Percentiles rank a stretch among this genome's conserved stretches.
phyloP scores from a whole-genome alignment of 2,329 filamentous ascomycete genomes.

The Xenoacremonium recifei region DNA sequence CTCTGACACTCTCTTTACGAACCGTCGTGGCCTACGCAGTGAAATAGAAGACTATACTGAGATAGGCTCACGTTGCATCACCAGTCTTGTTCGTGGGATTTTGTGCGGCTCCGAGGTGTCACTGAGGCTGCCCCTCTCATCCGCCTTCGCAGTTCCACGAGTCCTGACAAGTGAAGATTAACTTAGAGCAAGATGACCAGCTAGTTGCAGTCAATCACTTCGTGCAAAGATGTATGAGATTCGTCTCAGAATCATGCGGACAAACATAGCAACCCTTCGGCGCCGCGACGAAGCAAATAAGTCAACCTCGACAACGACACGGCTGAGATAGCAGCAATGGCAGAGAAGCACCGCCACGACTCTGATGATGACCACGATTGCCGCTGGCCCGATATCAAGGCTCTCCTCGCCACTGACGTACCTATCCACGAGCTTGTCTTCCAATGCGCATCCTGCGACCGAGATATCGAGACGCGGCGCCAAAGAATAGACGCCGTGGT shows the following conservation, averaged over 20 bases:
- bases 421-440: neutral
- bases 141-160: too few species aligned
- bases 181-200: too few species aligned
- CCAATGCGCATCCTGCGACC: neutral
- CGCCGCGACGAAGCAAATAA: too few species aligned
- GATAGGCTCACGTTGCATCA: neutral
- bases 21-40: neutral
- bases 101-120: neutral
- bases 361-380: neutral
- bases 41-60: neutral
- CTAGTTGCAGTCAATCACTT: too few species aligned
- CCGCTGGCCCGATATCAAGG: neutral
- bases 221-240: neutral
- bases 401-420: neutral
- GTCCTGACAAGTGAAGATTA: too few species aligned
- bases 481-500: constrained; percentile 10
- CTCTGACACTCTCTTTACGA: neutral
- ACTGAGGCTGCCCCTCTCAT: too few species aligned
- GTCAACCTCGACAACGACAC: too few species aligned
- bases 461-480: neutral
- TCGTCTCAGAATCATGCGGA: neutral
- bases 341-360: neutral
- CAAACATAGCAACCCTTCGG: too few species aligned
- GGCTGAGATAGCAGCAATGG: neutral
- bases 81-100: neutral